Evolutionary conservation across 805 yeast genomes (phyloP), one percentile per base, ranked within the genome.

Genomic region (Debaryomyces hansenii): DNA sequence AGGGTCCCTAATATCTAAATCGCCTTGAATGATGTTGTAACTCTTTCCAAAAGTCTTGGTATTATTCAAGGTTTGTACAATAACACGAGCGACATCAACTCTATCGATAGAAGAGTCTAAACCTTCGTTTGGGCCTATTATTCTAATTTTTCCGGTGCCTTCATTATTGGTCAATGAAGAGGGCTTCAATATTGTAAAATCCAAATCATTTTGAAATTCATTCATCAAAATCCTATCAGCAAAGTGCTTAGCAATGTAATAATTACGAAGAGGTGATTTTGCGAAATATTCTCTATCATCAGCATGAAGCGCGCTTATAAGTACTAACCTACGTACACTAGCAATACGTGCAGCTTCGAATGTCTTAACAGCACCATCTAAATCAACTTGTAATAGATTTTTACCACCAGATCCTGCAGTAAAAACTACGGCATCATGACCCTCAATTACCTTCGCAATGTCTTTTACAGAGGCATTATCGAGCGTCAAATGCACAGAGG

Each of bases 391-490:
- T 42, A 81, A 66, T 6, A 74, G 53, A 12, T 78, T 77, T 38
- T 75, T 75, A 2, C 86, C 87, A 15, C 80, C 83, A 2, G 85
- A 80, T 7, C 87, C 87, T 0, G 85, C 87, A 34, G 78, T 64
- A 66, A 82, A 80, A 0, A 83, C 79, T 4, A 83, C 80, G 7
- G 82, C 81, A 52, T 79, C 80, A 32, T 68, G 71, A 3, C 81
- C 84, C 36, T 63, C 59, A 31, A 83, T 55, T 0, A 63, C 65
- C 2, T 57, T 50, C 0, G 71, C 62, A 28, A 82, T 58, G 3
- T 69, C 62, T 1, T 50, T 54, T 2, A 68, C 66, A 1, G 64
- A 52, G 1, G 69, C 58, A 6, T 67, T 66, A 31, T 71, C 71
- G 40, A 78, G 59, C 32, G 72, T 64, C 20, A 78, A 69, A 10